A percentile compares a stretch with the other conserved stretches of the same genome.
phyloP scores from a whole-genome alignment of 2,329 filamentous ascomycete species.

The Lecanicillium sp. region DNA sequence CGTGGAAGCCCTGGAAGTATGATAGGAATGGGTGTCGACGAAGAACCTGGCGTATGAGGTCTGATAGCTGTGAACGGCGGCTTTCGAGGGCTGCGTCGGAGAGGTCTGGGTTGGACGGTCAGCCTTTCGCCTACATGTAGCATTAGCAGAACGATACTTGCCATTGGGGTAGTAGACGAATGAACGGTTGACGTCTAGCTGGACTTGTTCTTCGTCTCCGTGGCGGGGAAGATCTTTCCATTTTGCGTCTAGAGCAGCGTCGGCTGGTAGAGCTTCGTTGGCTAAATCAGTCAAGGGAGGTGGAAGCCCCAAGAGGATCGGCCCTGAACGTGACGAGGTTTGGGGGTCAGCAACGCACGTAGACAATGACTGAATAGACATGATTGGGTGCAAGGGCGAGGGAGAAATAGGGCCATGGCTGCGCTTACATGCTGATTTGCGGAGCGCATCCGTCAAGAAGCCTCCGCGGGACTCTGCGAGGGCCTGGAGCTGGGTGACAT shows the following conservation, averaged over 20 bases:
- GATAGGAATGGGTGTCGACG: slow-evolving; percentile 74
- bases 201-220: slow-evolving; percentile 81
- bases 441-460: slow-evolving; percentile 57
- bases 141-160: slow-evolving; percentile 31
- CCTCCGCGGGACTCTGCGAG: slow-evolving; percentile 59
- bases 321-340: slow-evolving; percentile 10
- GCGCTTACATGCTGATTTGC: slow-evolving; percentile 73
- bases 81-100: slow-evolving; percentile 58
- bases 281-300: slow-evolving; percentile 6
- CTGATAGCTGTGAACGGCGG: slow-evolving; percentile 69
- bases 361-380: slow-evolving; percentile 9
- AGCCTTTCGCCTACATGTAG: background rate
- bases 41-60: slow-evolving; percentile 73
- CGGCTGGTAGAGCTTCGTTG: slow-evolving; percentile 9
- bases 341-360: slow-evolving; percentile 1
- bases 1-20: slow-evolving; percentile 98
- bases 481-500: slow-evolving; percentile 46
- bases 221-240: slow-evolving; percentile 67
- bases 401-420: background rate
- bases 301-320: slow-evolving; percentile 9
- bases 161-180: slow-evolving; percentile 92
- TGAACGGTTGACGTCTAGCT: slow-evolving; percentile 87
- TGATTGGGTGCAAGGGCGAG: background rate
- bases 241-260: slow-evolving; percentile 15
- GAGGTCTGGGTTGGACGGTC: slow-evolving; percentile 40